Conservation (phyloP, 139 green algal species). For the Chlamydomonas sphaeroides region DNA sequence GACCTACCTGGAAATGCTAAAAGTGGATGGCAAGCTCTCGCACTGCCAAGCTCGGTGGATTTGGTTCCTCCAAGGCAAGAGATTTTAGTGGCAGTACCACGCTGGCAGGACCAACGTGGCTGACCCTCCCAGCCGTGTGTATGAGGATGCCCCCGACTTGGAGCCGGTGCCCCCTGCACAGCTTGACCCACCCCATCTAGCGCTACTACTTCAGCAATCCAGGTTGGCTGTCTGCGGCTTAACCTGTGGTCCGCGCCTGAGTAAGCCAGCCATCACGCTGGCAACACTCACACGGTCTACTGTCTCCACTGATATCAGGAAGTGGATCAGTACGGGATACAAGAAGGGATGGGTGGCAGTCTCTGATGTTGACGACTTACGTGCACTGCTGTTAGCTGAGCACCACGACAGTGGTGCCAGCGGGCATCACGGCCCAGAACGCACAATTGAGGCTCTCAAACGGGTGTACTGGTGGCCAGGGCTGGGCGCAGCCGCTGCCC, state of each 20-base stretch:
- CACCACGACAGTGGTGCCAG: background rate
- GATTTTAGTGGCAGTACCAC: conserved; percentile 49
- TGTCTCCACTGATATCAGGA: background rate
- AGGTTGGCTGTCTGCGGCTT: too few species aligned
- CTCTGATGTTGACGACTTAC: background rate
- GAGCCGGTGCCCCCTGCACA: too few species aligned
- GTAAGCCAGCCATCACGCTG: background rate
- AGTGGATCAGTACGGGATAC: background rate
- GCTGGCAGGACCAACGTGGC: conserved; percentile 58
- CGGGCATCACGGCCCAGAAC: background rate
- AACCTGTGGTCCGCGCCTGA: too few species aligned
- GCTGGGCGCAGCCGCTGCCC: background rate
- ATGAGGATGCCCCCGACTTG: background rate
- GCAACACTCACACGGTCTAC: background rate
- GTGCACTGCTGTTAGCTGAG: background rate
- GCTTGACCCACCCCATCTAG: background rate
- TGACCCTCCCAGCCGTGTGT: conserved; percentile 47
- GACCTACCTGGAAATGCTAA: conserved; percentile 32
- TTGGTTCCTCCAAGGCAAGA: conserved; percentile 26
- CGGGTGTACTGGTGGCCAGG: background rate
- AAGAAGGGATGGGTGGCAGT: background rate
- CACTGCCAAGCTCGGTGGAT: conserved; percentile 38
- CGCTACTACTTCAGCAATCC: background rate
- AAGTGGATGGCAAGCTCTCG: background rate
- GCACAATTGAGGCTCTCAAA: background rate